phyloP scores from a whole-genome alignment of 306 rosid genomes.

The Malus sieversii region DNA sequence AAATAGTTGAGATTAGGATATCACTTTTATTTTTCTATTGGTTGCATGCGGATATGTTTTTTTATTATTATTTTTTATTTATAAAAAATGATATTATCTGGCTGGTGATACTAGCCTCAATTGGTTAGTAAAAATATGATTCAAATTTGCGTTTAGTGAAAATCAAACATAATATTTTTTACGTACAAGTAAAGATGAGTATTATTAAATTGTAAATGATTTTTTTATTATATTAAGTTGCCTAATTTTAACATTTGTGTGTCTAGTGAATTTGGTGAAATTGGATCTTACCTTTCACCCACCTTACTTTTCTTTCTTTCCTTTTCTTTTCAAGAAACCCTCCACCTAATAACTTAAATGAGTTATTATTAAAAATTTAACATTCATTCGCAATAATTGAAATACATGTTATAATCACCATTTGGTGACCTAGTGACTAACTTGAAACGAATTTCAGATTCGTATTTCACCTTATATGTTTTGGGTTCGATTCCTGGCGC shows the following conservation, averaged over 20 bases:
- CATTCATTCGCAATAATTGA: too few species aligned
- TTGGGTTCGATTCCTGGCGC: rapidly evolving
- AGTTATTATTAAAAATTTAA: not conserved
- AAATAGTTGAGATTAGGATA: not conserved
- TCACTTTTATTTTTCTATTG: not conserved
- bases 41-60: not conserved
- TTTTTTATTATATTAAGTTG: not conserved
- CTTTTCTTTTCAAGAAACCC: not conserved
- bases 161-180: rapidly evolving
- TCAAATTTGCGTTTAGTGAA: rapidly evolving
- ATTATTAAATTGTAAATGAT: too few species aligned
- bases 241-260: not conserved
- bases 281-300: not conserved
- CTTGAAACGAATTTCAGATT: too few species aligned
- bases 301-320: not conserved
- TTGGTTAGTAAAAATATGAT: rapidly evolving
- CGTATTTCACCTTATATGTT: rapidly evolving
- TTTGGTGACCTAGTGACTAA: too few species aligned
- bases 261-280: too few species aligned
- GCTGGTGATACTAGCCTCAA: rapidly evolving
- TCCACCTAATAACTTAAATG: not conserved
- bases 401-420: too few species aligned
- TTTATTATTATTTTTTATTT: not conserved
- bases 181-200: rapidly evolving
- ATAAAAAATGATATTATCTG: too few species aligned